phyloP scores from a whole-genome alignment of 2,329 filamentous ascomycete species.

The Tolypocladium nubicola region DNA sequence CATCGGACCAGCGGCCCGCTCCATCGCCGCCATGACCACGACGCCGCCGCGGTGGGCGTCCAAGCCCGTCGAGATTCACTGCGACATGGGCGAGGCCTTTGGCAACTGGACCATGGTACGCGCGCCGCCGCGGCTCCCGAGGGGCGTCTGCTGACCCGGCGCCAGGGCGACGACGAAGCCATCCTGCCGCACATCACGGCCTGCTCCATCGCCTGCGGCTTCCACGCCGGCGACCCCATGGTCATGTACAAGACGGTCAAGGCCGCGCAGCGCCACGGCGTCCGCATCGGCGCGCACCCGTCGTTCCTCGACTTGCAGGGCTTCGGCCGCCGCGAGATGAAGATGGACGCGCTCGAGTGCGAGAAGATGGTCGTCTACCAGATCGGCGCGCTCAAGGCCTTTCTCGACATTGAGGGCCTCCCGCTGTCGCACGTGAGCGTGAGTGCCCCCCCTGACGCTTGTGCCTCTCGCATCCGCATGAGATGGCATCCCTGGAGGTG shows the following conservation, averaged over 20 bases:
- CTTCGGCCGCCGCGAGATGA: constrained; percentile 53
- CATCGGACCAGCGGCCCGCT: no score
- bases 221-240: constrained; percentile 50
- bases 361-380: constrained; percentile 51
- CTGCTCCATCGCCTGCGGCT: constrained; percentile 52
- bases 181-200: constrained; percentile 50
- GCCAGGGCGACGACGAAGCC: constrained; percentile 44
- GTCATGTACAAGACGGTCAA: constrained; percentile 52
- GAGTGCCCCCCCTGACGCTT: constrained; percentile 23
- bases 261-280: constrained; percentile 44
- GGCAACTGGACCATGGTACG: constrained; percentile 28
- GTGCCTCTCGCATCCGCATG: constrained; percentile 1
- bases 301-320: constrained; percentile 55
- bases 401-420: constrained; percentile 45
- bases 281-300: constrained; percentile 52
- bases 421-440: constrained; percentile 48
- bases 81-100: constrained; percentile 42
- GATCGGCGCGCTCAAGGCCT: constrained; percentile 49
- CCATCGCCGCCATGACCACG: background rate
- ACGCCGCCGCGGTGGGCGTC: background rate
- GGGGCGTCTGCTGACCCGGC: no score
- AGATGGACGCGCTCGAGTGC: constrained; percentile 44
- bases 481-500: constrained; percentile 6
- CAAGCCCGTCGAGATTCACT: constrained; percentile 27
- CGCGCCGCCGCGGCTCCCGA: no score